Evolutionary conservation across 139 green algal genomes (phyloP), one percentile per base, ranked within the genome.

Genomic region (Tetradesmus obliquus): DNA sequence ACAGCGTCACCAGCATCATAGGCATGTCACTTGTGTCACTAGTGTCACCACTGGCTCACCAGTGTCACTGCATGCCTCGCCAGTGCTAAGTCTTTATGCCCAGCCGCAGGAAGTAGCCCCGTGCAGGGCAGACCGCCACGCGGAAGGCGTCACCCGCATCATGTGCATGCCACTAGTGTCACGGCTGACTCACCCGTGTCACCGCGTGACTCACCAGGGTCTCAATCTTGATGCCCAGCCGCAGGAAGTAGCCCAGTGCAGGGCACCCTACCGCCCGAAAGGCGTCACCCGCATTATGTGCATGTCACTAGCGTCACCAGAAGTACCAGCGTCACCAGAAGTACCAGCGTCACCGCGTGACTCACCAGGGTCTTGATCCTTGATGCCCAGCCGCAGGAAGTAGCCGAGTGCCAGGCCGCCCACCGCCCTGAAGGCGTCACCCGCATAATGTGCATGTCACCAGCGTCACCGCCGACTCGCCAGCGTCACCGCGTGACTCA

Each of bases 101-200:
- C 9, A 91, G 32, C 3, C 88, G 54, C n/a, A 85, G 53, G 20
- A 80, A 80, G 87, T 91, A 91, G 22, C 87, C 87, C 10, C 86
- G 54, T 6, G 12, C 22, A 20, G 86, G 76, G 8, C 76, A 74
- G 15, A 19, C 13, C 20, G 86, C 87, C 4, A n/a, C 74, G 7
- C 87, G 55, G 19, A 91, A 79, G 55, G 19, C 79, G n/a, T 86
- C 87, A 3, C 87, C 87, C 13, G 55, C 55, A 62, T 86, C n/a
- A n/a, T n/a, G n/a, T n/a, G n/a, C 57, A 62, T 62, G 57, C 7
- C 57, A 62, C 7, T n/a, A n/a, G n/a, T n/a, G n/a, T n/a, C n/a
- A n/a, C n/a, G n/a, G n/a, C n/a, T n/a, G n/a, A n/a, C n/a, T n/a
- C n/a, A n/a, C 1, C 66, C 22, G 60, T 24, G 15, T 24, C 15